These are phyloP conservation scores for Xerocomus minutiporus DNA, from an alignment of 1,284 basidiomycete genomes.

Conservation along the genomic window DNA sequence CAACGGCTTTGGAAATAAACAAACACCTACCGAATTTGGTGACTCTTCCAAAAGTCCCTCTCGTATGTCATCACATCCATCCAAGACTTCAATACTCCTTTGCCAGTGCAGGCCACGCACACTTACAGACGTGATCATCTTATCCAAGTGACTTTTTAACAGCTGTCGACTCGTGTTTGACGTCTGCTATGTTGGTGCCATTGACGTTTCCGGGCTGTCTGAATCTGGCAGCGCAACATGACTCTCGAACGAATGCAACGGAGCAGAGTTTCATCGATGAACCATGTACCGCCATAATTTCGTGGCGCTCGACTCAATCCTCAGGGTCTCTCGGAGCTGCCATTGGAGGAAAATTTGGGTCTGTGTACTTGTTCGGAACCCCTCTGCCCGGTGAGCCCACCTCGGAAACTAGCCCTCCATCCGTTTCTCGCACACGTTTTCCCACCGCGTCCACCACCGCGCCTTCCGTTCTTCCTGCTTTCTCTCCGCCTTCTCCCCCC, in stretches of 20 bases:
- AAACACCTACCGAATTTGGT: slow-evolving; percentile 22
- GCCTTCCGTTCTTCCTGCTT: slow-evolving; percentile 23
- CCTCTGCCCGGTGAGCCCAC: slow-evolving; percentile 19
- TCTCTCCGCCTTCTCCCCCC: slow-evolving; percentile 36
- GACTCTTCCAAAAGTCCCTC: not conserved
- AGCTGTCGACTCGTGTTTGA: not conserved
- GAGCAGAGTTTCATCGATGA: slow-evolving; percentile 29
- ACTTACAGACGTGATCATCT: not conserved
- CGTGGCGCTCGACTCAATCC: slow-evolving; percentile 19
- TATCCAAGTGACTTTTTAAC: not conserved
- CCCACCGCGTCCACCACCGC: slow-evolving; percentile 14
- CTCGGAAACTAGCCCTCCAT: slow-evolving; percentile 5
- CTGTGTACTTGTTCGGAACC: slow-evolving; percentile 34
- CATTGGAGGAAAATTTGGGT: slow-evolving; percentile 35
- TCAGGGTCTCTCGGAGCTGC: slow-evolving; percentile 22
- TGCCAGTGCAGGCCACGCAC: slow-evolving; percentile 5
- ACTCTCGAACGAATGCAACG: slow-evolving; percentile 8
- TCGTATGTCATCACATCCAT: not conserved
- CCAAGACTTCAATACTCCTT: not conserved
- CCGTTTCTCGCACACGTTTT: slow-evolving; percentile 14
- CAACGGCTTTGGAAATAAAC: slow-evolving; percentile 30
- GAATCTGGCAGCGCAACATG: slow-evolving; percentile 6
- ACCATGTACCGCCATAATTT: slow-evolving; percentile 14
- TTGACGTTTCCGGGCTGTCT: slow-evolving; percentile 24
- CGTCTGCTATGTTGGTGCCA: slow-evolving; percentile 27